Percentiles rank a stretch among this genome's conserved stretches.
These are phyloP conservation scores for Verticillium longisporum DNA, from an alignment of 2,329 filamentous ascomycete genomes.

Conservation along the genomic window DNA sequence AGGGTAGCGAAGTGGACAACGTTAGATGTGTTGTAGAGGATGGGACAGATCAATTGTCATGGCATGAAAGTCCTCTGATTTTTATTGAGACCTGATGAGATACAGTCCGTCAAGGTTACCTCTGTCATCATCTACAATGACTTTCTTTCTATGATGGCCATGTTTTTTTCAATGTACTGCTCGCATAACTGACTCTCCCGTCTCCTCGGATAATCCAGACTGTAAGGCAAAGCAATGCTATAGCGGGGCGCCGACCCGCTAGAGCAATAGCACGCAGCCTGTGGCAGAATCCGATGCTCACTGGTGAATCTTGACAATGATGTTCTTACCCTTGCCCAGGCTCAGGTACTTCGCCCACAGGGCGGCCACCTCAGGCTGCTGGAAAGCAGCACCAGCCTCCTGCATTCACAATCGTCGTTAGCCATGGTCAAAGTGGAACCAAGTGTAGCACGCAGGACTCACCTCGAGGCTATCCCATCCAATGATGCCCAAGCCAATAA, in stretches of 20 bases:
- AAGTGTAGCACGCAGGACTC: background rate
- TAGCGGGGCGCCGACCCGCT: background rate
- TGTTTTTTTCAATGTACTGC: too few species aligned
- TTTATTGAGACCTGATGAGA: too few species aligned
- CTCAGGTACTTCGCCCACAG: slow-evolving; percentile 4
- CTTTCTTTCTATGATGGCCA: too few species aligned
- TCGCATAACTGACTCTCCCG: too few species aligned
- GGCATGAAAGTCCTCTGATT: too few species aligned
- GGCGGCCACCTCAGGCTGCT: slow-evolving; percentile 6
- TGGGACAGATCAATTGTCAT: too few species aligned
- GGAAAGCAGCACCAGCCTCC: slow-evolving; percentile 2
- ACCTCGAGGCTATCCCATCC: slow-evolving; percentile 9
- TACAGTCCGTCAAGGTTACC: too few species aligned
- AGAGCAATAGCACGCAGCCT: background rate
- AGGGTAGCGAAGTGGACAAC: background rate
- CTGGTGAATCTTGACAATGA: slow-evolving; percentile 4
- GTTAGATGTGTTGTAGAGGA: background rate
- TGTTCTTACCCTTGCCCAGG: background rate
- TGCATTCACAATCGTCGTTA: background rate
- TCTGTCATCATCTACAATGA: too few species aligned
- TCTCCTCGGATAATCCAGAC: too few species aligned
- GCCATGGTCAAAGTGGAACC: background rate
- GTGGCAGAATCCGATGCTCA: background rate
- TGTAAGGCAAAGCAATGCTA: background rate
- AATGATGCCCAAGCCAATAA: slow-evolving; percentile 1